These are phyloP conservation scores for Chalciporus chontae DNA, from an alignment of 768 basidiomycete species.

Conservation along the genomic window DNA sequence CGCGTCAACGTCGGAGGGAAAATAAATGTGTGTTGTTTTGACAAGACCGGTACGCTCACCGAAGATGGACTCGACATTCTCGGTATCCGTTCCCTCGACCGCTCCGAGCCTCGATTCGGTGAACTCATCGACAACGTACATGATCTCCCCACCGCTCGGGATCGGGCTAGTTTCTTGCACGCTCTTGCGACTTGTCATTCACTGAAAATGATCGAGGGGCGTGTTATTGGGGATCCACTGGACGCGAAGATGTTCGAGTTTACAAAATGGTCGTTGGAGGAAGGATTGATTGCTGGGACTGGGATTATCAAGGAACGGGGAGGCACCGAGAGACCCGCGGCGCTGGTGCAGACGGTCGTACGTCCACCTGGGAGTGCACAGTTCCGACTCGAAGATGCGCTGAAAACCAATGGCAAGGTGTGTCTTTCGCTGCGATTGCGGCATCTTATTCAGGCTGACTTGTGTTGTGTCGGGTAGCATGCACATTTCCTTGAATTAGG, in stretches of 20 bases:
- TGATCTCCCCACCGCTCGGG: conserved; percentile 69
- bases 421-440: conserved; percentile 10
- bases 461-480: conserved; percentile 48
- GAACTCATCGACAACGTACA: conserved; percentile 85
- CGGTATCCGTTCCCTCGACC: conserved; percentile 84
- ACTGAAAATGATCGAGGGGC: conserved; percentile 82
- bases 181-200: conserved; percentile 96
- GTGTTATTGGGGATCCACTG: conserved; percentile 91
- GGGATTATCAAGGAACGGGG: conserved; percentile 65
- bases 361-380: conserved; percentile 90
- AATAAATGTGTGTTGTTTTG: conserved; percentile 96
- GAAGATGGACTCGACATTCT: conserved; percentile 98
- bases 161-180: conserved; percentile 84
- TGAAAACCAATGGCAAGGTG: conserved; percentile 81
- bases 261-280: conserved; percentile 94
- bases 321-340: conserved; percentile 66
- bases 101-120: conserved; percentile 74
- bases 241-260: conserved; percentile 99
- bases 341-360: conserved; percentile 94
- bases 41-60: conserved; percentile 98
- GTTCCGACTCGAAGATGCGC: conserved; percentile 90
- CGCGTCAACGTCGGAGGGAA: conserved; percentile 95
- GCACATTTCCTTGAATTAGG: conserved; percentile 97
- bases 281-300: conserved; percentile 72
- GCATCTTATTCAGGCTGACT: neutral